Percentiles rank a stretch among this genome's conserved stretches.
phyloP scores from a whole-genome alignment of 345 rosid genomes.

The Salix koriyanagi region DNA sequence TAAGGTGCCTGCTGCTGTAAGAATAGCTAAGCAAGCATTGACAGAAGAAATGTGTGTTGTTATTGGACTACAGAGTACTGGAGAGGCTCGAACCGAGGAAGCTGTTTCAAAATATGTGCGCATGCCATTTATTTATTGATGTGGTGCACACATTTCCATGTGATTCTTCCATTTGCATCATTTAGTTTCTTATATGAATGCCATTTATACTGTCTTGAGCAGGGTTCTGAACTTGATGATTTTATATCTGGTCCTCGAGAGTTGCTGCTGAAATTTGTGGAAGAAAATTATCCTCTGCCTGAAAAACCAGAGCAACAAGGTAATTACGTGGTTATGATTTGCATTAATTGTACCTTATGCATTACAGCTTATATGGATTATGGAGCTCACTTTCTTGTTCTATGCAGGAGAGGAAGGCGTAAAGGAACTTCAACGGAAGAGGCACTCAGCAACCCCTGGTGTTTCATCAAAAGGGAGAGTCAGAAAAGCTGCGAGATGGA shows the following conservation, averaged over 20 bases:
- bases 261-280: slow-evolving; percentile 90
- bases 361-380: neutral
- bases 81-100: slow-evolving; percentile 99
- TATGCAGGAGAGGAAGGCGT: slow-evolving; percentile 75
- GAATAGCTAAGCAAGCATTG: slow-evolving; percentile 79
- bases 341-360: neutral
- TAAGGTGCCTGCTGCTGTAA: slow-evolving; percentile 90
- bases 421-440: slow-evolving; percentile 83
- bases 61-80: slow-evolving; percentile 97
- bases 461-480: slow-evolving; percentile 90
- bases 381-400: slow-evolving; percentile 9
- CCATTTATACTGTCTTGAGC: slow-evolving; percentile 11
- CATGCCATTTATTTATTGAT: slow-evolving; percentile 16
- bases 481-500: slow-evolving; percentile 86
- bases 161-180: slow-evolving; percentile 1
- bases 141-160: slow-evolving; percentile 9
- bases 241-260: slow-evolving; percentile 98
- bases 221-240: slow-evolving; percentile 99
- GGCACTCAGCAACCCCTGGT: slow-evolving; percentile 86
- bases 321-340: slow-evolving; percentile 16
- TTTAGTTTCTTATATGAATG: slow-evolving; percentile 12
- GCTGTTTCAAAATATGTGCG: slow-evolving; percentile 95
- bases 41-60: slow-evolving; percentile 78
- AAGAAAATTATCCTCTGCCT: slow-evolving; percentile 95
- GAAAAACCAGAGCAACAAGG: slow-evolving; percentile 84